Evolutionary conservation across 2,329 filamentous ascomycete genomes (phyloP).

Genomic region (Exophiala spinifera): DNA sequence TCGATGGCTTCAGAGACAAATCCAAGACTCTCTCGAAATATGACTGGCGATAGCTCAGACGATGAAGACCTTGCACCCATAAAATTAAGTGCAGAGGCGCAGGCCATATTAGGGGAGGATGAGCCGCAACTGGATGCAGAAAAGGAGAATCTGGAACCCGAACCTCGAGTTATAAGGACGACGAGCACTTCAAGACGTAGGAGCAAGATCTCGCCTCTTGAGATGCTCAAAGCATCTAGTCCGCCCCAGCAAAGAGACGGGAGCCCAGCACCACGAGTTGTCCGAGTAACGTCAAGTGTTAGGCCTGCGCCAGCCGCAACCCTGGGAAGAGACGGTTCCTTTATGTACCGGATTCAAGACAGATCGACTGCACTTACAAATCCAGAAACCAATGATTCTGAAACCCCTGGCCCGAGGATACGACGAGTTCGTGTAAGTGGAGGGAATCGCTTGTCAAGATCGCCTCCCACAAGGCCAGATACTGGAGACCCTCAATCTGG

Average conservation of each 20-base stretch:
- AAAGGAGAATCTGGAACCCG: slow-evolving; percentile 27
- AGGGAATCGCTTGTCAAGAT: slow-evolving; percentile 41
- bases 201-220: slow-evolving; percentile 12
- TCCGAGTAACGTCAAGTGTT: slow-evolving; percentile 38
- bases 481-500: slow-evolving; percentile 10
- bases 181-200: slow-evolving; percentile 13
- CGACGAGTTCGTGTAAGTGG: slow-evolving; percentile 43
- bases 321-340: slow-evolving; percentile 39
- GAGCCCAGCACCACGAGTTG: slow-evolving; percentile 42
- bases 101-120: slow-evolving; percentile 67
- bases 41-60: slow-evolving; percentile 79
- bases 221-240: slow-evolving; percentile 36
- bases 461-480: slow-evolving; percentile 39
- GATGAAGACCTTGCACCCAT: slow-evolving; percentile 89
- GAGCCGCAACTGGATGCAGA: slow-evolving; percentile 50
- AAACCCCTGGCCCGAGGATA: slow-evolving; percentile 46
- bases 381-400: slow-evolving; percentile 34
- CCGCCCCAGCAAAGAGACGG: slow-evolving; percentile 40
- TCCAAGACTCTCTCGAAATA: slow-evolving; percentile 6
- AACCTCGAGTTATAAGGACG: not conserved
- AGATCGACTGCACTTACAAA: slow-evolving; percentile 14
- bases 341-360: slow-evolving; percentile 37
- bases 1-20: not conserved
- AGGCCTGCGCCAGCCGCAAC: slow-evolving; percentile 29
- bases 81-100: slow-evolving; percentile 90